Evolutionary conservation across 257 asterid genomes (phyloP).

Genomic region (Coffea canephora): DNA sequence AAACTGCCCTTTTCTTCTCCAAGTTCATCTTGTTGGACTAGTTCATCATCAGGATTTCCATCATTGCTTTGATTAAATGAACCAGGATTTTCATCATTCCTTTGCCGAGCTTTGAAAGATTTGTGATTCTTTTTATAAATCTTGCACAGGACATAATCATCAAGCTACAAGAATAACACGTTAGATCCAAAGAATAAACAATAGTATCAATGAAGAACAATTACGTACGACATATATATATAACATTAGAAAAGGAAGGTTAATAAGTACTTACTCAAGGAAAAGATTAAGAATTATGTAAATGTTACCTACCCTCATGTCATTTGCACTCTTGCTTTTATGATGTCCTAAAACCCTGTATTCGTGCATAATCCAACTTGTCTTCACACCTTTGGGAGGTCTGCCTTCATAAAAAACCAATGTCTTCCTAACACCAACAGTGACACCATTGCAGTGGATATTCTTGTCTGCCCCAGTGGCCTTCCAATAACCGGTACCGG

Average conservation of each 20-base stretch:
- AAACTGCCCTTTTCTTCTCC: not conserved
- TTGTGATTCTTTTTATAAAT: slow-evolving; percentile 3
- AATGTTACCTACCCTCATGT: slow-evolving; percentile 8
- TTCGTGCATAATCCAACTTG: slow-evolving; percentile 19
- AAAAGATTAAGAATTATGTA: no score
- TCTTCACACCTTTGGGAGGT: not conserved
- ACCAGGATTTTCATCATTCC: not conserved
- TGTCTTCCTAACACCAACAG: not conserved
- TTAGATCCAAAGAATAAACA: not conserved
- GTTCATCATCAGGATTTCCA: not conserved
- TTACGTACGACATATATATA: not conserved
- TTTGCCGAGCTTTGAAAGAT: not conserved
- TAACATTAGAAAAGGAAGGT: no score
- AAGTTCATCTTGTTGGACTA: not conserved
- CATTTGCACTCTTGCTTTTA: not conserved
- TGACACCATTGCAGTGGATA: not conserved
- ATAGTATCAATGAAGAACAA: not conserved
- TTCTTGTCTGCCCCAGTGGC: slow-evolving; percentile 1
- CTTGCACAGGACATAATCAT: slow-evolving; percentile 11
- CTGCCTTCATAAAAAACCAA: slow-evolving; percentile 9
- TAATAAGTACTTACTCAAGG: no score
- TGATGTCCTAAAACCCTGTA: not conserved
- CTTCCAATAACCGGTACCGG: slow-evolving; percentile 10
- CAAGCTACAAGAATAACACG: slow-evolving; percentile 5
- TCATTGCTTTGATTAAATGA: not conserved